Conservation (phyloP, 1,139 yeast species). For the Yamadazyma sp. region DNA sequence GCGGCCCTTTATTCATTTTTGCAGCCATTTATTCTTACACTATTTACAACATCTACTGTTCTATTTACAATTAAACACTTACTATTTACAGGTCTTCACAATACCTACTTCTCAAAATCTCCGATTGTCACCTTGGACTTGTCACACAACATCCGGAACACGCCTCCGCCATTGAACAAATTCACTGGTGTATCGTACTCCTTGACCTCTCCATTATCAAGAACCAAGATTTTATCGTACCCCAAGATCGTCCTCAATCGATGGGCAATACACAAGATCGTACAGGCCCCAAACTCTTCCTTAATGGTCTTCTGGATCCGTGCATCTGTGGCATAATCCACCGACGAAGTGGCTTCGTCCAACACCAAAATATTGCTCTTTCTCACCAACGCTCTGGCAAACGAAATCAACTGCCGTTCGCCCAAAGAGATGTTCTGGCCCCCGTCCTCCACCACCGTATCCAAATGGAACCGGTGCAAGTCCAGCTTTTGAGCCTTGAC, state of each 20-base stretch:
- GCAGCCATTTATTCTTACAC: conserved; percentile 4
- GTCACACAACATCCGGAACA: conserved; percentile 41
- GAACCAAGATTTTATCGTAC: conserved; percentile 48
- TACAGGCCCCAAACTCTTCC: conserved; percentile 15
- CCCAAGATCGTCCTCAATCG: conserved; percentile 17
- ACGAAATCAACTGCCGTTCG: conserved; percentile 71
- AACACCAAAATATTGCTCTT: conserved; percentile 63
- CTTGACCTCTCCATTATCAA: conserved; percentile 50
- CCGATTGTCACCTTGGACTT: conserved; percentile 24
- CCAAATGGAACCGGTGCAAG: conserved; percentile 63
- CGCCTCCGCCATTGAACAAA: conserved; percentile 29
- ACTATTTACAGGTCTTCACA: too few species aligned
- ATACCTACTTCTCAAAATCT: too few species aligned
- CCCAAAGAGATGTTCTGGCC: conserved; percentile 77
- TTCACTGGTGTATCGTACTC: conserved; percentile 51
- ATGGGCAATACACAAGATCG: conserved; percentile 19
- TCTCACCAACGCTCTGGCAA: conserved; percentile 78
- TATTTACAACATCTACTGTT: too few species aligned
- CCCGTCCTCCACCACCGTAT: conserved; percentile 67
- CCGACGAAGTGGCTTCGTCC: conserved; percentile 84
- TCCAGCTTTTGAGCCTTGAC: conserved; percentile 15
- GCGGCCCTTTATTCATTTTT: neutral
- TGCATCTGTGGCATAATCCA: conserved; percentile 75
- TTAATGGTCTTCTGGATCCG: conserved; percentile 48
- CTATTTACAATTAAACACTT: neutral